These are phyloP conservation scores for Fusarium anguioides DNA, from an alignment of 2,329 filamentous ascomycete genomes.

Conservation along the genomic window DNA sequence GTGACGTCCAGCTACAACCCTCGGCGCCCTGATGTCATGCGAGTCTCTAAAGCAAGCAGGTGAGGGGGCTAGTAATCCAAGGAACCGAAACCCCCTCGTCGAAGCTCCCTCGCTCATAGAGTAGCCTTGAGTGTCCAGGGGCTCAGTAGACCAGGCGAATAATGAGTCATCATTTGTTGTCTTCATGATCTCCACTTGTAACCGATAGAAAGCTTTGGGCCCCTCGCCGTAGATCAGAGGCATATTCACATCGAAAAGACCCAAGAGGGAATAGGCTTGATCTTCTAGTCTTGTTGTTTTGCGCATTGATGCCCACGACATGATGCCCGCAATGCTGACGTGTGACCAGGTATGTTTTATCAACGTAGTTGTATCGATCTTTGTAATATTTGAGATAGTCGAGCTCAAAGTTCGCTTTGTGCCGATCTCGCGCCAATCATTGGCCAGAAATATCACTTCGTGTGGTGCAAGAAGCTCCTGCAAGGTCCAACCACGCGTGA, in stretches of 20 bases:
- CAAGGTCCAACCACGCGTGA: constrained; percentile 10
- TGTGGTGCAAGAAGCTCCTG: constrained; percentile 17
- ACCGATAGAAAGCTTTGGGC: constrained; percentile 8
- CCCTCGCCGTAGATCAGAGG: constrained; percentile 20
- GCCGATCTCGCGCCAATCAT: constrained; percentile 5
- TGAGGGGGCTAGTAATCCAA: constrained; percentile 2
- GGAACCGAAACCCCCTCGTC: not conserved
- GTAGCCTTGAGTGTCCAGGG: not conserved
- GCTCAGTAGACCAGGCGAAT: constrained; percentile 20
- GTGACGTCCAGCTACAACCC: not conserved
- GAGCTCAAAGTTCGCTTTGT: not conserved
- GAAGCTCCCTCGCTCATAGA: not conserved
- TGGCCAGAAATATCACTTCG: constrained; percentile 8
- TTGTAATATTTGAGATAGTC: not conserved
- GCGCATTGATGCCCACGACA: constrained; percentile 19
- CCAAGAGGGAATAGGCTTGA: constrained; percentile 18
- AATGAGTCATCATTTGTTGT: constrained; percentile 14
- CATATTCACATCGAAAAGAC: constrained; percentile 22
- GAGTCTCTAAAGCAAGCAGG: constrained; percentile 13
- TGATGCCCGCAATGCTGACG: constrained; percentile 15
- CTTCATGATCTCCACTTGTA: constrained; percentile 26
- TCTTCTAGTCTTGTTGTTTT: constrained; percentile 14
- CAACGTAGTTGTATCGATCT: constrained; percentile 8
- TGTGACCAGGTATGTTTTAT: constrained; percentile 9
- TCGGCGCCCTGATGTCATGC: not conserved